phyloP scores from a whole-genome alignment of 163 green algal genomes.

The Volvox carteri region DNA sequence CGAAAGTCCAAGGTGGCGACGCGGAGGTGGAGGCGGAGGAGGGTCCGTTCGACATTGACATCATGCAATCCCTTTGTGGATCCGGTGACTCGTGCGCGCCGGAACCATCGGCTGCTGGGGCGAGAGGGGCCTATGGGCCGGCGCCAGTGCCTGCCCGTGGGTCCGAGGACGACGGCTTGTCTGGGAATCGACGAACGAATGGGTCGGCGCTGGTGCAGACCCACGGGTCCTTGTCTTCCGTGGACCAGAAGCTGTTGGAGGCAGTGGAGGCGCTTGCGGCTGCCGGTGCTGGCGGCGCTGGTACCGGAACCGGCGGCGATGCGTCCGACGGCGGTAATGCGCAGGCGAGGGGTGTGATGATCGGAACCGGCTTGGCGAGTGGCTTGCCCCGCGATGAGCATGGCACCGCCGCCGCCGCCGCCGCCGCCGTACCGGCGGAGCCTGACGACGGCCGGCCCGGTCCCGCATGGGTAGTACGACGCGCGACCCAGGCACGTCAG shows the following conservation, averaged over 20 bases:
- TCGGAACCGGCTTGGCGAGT: not conserved
- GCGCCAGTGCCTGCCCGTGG: not conserved
- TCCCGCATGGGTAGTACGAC: constrained; percentile 29
- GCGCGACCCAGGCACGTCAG: constrained; percentile 26
- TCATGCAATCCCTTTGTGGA: not conserved
- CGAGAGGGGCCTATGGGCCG: not conserved
- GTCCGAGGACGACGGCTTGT: not conserved
- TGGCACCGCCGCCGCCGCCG: not conserved
- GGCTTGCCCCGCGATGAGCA: not conserved
- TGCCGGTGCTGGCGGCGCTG: not conserved
- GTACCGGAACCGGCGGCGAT: not conserved
- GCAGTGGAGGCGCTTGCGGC: not conserved
- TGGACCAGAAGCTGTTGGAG: not conserved
- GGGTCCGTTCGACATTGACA: not conserved
- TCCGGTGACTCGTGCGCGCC: not conserved
- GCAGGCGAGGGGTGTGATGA: not conserved
- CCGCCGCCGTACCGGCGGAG: too few relatives aligned
- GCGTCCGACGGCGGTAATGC: not conserved
- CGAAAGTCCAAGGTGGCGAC: not conserved
- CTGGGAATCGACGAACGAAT: not conserved
- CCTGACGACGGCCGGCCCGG: not conserved
- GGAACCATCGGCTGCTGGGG: not conserved
- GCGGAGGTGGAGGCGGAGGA: not conserved
- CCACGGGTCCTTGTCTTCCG: not conserved
- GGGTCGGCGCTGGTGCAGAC: not conserved